phyloP scores from a whole-genome alignment of 257 asterid species.

The Primulina tabacum region DNA sequence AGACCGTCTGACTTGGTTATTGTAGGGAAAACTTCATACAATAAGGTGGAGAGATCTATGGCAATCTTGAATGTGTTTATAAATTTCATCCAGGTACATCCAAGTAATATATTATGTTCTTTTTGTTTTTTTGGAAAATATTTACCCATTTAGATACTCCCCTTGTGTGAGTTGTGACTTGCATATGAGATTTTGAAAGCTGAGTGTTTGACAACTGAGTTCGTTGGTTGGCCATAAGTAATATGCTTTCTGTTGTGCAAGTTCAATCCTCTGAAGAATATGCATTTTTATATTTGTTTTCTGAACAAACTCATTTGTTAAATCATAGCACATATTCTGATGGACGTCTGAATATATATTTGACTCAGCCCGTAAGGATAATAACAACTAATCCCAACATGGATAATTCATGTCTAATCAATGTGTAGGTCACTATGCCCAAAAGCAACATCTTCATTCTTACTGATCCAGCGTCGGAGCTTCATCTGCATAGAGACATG shows the following conservation, averaged over 20 bases:
- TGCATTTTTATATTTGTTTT: neutral
- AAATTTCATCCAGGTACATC: slow-evolving; percentile 77
- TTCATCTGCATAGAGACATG: slow-evolving; percentile 55
- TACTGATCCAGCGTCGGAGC: slow-evolving; percentile 71
- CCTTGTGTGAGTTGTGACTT: neutral
- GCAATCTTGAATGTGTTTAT: slow-evolving; percentile 73
- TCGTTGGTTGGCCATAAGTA: neutral
- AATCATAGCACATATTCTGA: neutral
- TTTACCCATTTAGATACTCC: neutral
- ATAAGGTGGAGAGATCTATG: slow-evolving; percentile 74
- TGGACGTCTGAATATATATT: neutral
- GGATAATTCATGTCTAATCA: slow-evolving; percentile 19
- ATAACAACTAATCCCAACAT: neutral
- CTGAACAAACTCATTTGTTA: neutral
- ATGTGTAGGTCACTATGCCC: slow-evolving; percentile 73
- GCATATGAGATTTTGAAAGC: neutral
- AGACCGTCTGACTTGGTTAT: slow-evolving; percentile 53
- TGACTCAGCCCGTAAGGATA: neutral
- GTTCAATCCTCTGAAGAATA: neutral
- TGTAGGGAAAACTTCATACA: slow-evolving; percentile 67
- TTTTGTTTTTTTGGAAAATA: too few relatives aligned
- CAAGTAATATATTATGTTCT: neutral
- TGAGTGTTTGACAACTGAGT: neutral
- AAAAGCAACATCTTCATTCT: slow-evolving; percentile 68
- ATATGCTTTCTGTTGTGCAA: neutral